Evolutionary conservation across 345 rosid genomes (phyloP).

Genomic region (Syzygium aromaticum): DNA sequence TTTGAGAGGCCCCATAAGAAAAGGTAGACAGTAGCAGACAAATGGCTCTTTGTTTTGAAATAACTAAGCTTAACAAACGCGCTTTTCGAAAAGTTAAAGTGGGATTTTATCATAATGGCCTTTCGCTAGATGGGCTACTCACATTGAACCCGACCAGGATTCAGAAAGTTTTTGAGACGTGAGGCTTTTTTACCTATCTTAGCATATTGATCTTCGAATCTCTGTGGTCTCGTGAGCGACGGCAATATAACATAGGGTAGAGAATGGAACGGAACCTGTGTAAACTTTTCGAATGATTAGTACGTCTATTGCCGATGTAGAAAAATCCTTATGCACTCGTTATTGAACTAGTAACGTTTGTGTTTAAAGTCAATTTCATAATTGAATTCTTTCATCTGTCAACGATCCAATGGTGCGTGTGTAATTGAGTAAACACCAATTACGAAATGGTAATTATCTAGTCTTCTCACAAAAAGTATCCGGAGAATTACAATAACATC

Average conservation of each 20-base stretch:
- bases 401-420: background rate
- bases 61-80: background rate
- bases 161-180: background rate
- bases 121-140: background rate
- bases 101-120: background rate
- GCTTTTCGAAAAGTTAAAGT: background rate
- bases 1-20: background rate
- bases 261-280: background rate
- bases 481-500: background rate
- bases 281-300: background rate
- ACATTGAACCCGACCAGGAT: background rate
- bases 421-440: background rate
- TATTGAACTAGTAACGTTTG: background rate
- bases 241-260: background rate
- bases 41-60: background rate
- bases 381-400: background rate
- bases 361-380: background rate
- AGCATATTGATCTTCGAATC: no score
- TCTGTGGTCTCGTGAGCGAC: accelerated
- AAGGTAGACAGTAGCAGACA: background rate
- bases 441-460: no score
- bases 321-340: background rate
- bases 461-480: background rate
- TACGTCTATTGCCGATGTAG: background rate
- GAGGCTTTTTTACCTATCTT: background rate